Conservation (phyloP, 2,329 filamentous ascomycete genomes). For the Mycogone perniciosa region DNA sequence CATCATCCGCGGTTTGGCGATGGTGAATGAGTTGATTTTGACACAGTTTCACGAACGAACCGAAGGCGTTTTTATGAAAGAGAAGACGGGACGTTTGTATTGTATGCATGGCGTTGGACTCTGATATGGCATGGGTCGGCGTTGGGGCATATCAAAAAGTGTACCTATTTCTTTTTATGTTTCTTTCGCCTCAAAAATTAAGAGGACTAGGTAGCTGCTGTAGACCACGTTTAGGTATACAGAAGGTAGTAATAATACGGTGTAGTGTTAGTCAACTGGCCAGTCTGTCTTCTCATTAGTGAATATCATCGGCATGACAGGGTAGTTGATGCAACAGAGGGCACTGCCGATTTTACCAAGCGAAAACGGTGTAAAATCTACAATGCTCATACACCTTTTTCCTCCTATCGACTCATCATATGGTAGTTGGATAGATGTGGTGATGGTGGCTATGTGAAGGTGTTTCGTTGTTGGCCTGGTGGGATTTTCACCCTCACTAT, state of each 20-base stretch:
- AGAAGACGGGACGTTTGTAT: not conserved
- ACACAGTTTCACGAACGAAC: conserved; percentile 15
- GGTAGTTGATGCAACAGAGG: too few relatives aligned
- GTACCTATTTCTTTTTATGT: conserved; percentile 13
- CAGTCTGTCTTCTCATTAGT: too few relatives aligned
- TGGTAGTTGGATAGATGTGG: too few relatives aligned
- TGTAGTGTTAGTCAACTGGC: not conserved
- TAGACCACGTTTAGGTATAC: not conserved
- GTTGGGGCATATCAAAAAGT: conserved; percentile 12
- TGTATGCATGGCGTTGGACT: conserved; percentile 3
- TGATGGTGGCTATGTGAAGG: not conserved
- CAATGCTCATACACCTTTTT: too few relatives aligned
- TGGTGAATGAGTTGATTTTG: conserved; percentile 15
- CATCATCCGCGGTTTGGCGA: conserved; percentile 9
- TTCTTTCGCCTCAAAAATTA: conserved; percentile 15
- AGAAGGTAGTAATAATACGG: conserved; percentile 6
- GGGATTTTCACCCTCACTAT: not conserved
- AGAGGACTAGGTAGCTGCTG: conserved; percentile 10
- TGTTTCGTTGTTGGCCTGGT: not conserved
- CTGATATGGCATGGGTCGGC: not conserved
- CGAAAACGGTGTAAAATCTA: too few relatives aligned
- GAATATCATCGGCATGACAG: too few relatives aligned
- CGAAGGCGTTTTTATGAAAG: not conserved
- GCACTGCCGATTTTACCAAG: too few relatives aligned
- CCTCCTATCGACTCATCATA: too few relatives aligned